Conservation (phyloP, 225 moss, liverwort and hornwort genomes). For the Antitrichia curtipendula region DNA sequence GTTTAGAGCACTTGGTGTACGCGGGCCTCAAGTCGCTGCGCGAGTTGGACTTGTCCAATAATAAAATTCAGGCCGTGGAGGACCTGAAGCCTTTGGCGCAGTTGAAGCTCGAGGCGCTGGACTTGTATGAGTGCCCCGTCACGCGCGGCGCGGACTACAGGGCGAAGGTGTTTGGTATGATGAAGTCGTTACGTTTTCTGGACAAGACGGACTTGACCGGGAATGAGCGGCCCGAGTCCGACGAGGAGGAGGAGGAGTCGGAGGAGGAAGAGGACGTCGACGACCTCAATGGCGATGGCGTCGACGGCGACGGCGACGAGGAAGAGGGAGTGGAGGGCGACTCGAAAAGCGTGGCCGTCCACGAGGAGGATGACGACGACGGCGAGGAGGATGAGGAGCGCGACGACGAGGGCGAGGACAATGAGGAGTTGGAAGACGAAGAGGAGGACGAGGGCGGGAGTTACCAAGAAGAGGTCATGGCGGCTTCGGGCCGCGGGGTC, state of each 20-base stretch:
- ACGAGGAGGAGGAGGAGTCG: slow-evolving; percentile 56
- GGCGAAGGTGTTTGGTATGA: slow-evolving; percentile 56
- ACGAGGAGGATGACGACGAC: slow-evolving; percentile 57
- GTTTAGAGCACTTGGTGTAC: slow-evolving; percentile 64
- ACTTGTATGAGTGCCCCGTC: slow-evolving; percentile 69
- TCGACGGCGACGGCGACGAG: slow-evolving; percentile 51
- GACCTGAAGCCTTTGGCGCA: slow-evolving; percentile 54
- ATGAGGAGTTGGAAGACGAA: slow-evolving; percentile 34
- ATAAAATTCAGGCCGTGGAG: slow-evolving; percentile 71
- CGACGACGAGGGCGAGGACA: slow-evolving; percentile 44
- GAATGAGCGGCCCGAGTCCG: slow-evolving; percentile 69
- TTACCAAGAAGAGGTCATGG: slow-evolving; percentile 59
- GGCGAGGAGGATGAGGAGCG: slow-evolving; percentile 52
- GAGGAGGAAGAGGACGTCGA: slow-evolving; percentile 65
- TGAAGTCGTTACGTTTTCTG: slow-evolving; percentile 69
- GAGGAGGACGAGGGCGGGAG: slow-evolving; percentile 71
- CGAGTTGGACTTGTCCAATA: slow-evolving; percentile 71
- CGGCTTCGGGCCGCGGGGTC: slow-evolving; percentile 4
- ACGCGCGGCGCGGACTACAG: slow-evolving; percentile 56
- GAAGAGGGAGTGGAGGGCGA: slow-evolving; percentile 44
- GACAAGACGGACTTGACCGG: slow-evolving; percentile 63
- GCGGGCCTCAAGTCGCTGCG: slow-evolving; percentile 60
- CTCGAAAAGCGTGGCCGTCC: slow-evolving; percentile 41
- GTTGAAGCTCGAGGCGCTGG: slow-evolving; percentile 58
- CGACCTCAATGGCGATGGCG: slow-evolving; percentile 51